Conservation (phyloP, 78 protist genomes). For the slime mould (Dictyostelium discoideum) region DNA sequence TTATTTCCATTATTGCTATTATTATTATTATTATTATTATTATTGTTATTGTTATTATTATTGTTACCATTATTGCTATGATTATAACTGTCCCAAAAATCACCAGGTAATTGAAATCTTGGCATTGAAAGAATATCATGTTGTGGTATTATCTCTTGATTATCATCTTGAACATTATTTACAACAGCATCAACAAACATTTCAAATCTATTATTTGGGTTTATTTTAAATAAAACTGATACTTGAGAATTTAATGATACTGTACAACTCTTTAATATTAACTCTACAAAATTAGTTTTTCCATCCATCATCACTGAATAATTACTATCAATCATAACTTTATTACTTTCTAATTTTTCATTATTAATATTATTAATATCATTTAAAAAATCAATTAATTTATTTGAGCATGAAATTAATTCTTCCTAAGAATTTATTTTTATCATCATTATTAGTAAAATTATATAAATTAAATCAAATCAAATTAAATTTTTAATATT, state of each 20-base stretch:
- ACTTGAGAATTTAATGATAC: not conserved
- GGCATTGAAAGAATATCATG: not conserved
- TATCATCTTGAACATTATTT: not conserved
- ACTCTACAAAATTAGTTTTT: not conserved
- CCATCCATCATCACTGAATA: not conserved
- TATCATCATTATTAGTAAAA: no score
- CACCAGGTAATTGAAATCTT: not conserved
- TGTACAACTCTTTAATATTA: not conserved
- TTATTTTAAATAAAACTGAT: conserved; percentile 2
- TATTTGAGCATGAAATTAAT: not conserved
- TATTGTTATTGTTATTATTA: no score
- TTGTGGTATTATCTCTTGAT: not conserved
- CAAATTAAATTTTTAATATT: no score
- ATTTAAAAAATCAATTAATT: not conserved
- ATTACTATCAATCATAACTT: not conserved
- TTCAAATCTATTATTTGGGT: conserved; percentile 17
- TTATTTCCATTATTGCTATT: no score
- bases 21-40: not conserved
- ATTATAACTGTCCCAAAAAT: conserved; percentile 21
- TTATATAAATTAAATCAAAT: no score
- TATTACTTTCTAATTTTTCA: not conserved
- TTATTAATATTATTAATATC: not conserved
- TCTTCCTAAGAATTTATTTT: not conserved
- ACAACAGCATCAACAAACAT: not conserved
- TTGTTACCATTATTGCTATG: not conserved